Percentiles rank a stretch among this genome's conserved stretches.
Conservation (phyloP, 306 rosid species). For the Prunus mume region DNA sequence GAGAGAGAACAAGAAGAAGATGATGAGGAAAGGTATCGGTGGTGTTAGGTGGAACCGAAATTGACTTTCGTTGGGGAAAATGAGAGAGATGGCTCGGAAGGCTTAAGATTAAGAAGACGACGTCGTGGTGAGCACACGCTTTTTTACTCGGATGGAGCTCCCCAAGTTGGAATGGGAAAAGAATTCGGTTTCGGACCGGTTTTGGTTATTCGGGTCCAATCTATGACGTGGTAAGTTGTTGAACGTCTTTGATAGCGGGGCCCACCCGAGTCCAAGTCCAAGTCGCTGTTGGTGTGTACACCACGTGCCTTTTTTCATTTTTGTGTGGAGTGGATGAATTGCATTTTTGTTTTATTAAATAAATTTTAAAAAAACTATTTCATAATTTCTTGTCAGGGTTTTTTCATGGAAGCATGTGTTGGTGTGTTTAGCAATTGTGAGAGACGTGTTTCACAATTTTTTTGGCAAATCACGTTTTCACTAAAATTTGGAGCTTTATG, state of each 20-base stretch:
- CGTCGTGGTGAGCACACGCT: slow-evolving; percentile 66
- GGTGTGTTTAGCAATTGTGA: not conserved
- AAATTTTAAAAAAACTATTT: too few relatives aligned
- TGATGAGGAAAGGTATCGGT: not conserved
- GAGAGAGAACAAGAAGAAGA: not conserved
- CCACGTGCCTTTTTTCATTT: not conserved
- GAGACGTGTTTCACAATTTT: not conserved
- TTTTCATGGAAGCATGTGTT: not conserved
- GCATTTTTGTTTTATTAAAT: not conserved
- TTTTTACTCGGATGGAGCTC: not conserved
- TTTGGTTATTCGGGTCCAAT: not conserved
- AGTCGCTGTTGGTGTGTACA: not conserved
- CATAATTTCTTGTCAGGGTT: not conserved
- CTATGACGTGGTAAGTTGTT: not conserved
- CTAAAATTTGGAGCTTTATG: not conserved
- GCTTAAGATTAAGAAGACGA: slow-evolving; percentile 5
- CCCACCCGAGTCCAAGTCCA: not conserved
- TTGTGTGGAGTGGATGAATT: not conserved
- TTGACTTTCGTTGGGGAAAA: not conserved
- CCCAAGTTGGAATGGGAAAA: slow-evolving; percentile 4
- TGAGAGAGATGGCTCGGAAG: not conserved
- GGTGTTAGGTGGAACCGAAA: slow-evolving; percentile 13
- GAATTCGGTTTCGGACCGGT: not conserved
- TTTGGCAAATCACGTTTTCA: not conserved
- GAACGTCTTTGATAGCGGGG: not conserved